phyloP scores from a whole-genome alignment of 1,284 basidiomycete species.

The Chiua sp. region DNA sequence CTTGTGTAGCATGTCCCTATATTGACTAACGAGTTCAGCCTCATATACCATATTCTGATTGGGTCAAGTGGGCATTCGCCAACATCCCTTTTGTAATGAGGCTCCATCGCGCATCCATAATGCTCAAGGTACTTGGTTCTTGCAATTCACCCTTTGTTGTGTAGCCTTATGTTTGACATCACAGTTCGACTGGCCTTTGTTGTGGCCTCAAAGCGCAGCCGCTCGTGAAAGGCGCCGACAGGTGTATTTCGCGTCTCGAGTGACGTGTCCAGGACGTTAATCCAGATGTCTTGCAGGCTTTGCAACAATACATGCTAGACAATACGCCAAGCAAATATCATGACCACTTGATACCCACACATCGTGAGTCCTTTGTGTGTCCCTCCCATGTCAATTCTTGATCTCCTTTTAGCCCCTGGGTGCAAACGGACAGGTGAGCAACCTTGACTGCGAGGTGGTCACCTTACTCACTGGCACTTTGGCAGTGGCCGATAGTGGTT shows the following conservation, averaged over 20 bases:
- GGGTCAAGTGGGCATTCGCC: constrained; percentile 40
- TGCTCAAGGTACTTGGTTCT: constrained; percentile 21
- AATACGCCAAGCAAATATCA: constrained; percentile 42
- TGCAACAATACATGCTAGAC: constrained; percentile 37
- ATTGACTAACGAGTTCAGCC: constrained; percentile 12
- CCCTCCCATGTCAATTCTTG: neutral
- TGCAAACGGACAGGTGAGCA: constrained; percentile 42
- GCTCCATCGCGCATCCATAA: constrained; percentile 39
- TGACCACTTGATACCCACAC: constrained; percentile 40
- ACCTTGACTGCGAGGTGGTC: neutral
- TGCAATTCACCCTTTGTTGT: neutral
- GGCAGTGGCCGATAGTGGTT: constrained; percentile 44
- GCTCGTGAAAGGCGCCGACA: constrained; percentile 19
- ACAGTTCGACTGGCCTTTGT: constrained; percentile 26
- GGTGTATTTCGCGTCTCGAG: constrained; percentile 10
- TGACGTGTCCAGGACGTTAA: neutral
- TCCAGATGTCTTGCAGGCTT: constrained; percentile 20
- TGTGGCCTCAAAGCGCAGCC: constrained; percentile 13
- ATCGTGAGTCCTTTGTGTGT: constrained; percentile 32
- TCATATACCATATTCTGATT: constrained; percentile 34
- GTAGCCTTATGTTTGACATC: neutral
- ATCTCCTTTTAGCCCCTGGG: constrained; percentile 34
- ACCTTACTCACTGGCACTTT: too few relatives aligned
- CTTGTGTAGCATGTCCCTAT: neutral
- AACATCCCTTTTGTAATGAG: constrained; percentile 41